phyloP scores from a whole-genome alignment of 2,329 filamentous ascomycete species.

The Trichoderma gracile region DNA sequence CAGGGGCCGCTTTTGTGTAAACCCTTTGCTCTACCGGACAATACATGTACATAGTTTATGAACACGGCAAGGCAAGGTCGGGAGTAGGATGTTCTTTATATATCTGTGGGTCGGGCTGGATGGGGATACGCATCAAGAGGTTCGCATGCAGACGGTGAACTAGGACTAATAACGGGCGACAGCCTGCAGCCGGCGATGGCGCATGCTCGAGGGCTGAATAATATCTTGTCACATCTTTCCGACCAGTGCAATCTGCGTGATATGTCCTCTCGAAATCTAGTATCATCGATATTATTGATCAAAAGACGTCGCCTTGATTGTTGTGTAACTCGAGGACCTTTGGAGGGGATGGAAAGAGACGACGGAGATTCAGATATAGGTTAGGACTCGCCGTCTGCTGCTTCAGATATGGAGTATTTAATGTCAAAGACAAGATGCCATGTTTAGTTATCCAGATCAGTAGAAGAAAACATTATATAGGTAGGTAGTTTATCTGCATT shows the following conservation, averaged over 20 bases:
- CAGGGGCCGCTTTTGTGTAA: background rate
- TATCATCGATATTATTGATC: too few relatives aligned
- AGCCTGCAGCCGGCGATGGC: slow-evolving; percentile 2
- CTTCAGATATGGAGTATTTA: too few relatives aligned
- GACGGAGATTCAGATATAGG: too few relatives aligned
- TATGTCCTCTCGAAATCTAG: too few relatives aligned
- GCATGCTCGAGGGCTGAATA: background rate
- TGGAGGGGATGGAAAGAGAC: too few relatives aligned
- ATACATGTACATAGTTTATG: slow-evolving; percentile 12
- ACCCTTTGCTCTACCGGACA: background rate
- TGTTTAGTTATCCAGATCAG: too few relatives aligned
- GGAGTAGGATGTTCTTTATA: background rate
- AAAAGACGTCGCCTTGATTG: too few relatives aligned
- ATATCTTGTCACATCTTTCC: background rate
- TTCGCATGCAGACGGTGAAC: background rate
- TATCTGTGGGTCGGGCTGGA: slow-evolving; percentile 5
- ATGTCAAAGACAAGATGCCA: too few relatives aligned
- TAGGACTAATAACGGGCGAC: background rate
- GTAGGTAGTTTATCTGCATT: too few relatives aligned
- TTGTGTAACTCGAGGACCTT: too few relatives aligned
- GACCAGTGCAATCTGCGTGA: background rate
- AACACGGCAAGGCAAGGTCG: background rate
- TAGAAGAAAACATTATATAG: too few relatives aligned
- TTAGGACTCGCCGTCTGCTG: background rate
- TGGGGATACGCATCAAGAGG: slow-evolving; percentile 1